phyloP scores from a whole-genome alignment of 148 eudicot species.

The Rhododendron henanense region DNA sequence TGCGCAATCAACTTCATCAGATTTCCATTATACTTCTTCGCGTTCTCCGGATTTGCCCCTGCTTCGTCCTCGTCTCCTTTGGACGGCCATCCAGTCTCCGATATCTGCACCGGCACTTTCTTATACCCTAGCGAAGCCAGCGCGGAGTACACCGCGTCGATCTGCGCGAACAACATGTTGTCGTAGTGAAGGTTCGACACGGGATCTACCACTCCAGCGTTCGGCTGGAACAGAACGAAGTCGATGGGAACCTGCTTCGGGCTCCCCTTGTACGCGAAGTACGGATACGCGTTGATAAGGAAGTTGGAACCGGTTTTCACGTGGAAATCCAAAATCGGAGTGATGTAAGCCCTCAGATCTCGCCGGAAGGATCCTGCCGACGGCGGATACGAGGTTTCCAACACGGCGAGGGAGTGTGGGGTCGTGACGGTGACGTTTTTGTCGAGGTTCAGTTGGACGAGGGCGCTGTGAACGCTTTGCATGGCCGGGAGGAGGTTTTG shows the following conservation, averaged over 20 bases:
- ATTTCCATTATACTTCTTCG: slow-evolving; percentile 68
- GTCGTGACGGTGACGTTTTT: slow-evolving; percentile 56
- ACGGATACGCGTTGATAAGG: slow-evolving; percentile 73
- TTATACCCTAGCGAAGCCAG: slow-evolving; percentile 35
- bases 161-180: slow-evolving; percentile 77
- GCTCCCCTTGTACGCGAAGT: slow-evolving; percentile 59
- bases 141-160: slow-evolving; percentile 70
- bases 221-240: slow-evolving; percentile 52
- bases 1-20: slow-evolving; percentile 42
- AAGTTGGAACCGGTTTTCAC: slow-evolving; percentile 61
- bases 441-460: slow-evolving; percentile 34
- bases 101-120: slow-evolving; percentile 51
- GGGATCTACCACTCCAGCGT: slow-evolving; percentile 40
- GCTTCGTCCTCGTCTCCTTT: slow-evolving; percentile 70
- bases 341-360: slow-evolving; percentile 32
- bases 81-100: slow-evolving; percentile 93
- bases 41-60: slow-evolving; percentile 71
- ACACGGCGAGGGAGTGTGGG: slow-evolving; percentile 52
- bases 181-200: slow-evolving; percentile 48
- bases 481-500: slow-evolving; percentile 56
- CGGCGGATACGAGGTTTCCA: slow-evolving; percentile 66
- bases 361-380: slow-evolving; percentile 48
- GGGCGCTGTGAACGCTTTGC: slow-evolving; percentile 53
- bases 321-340: slow-evolving; percentile 49
- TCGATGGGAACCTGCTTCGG: slow-evolving; percentile 59